Evolutionary conservation across 768 basidiomycete genomes (phyloP), one percentile per base, ranked within the genome.

Genomic region (Leccinellum luteum): DNA sequence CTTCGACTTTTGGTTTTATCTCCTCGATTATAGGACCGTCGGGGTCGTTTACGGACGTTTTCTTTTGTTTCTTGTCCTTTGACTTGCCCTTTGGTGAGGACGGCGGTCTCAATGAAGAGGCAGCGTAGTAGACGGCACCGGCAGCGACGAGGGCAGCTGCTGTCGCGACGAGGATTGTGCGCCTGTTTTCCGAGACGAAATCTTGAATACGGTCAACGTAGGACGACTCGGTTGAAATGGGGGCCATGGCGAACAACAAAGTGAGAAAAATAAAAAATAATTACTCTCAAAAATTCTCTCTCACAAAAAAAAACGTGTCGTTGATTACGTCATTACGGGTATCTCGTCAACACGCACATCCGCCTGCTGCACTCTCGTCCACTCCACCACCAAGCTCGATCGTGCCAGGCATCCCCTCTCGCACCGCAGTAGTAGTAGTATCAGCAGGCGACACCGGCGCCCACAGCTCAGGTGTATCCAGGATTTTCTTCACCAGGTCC

Each of bases 11-110:
- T 4, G 86, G 78, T 52, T 78, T 79, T 53, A 80, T 69, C 72
- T 94, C 92, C 78, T 95, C 92, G 49, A 96, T 73, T 43, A 96
- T 77, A 38, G 93, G 93, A 0, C 88, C 87, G 59, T 90, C 85
- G 6, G 72, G 59, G 60, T 84, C 83, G 67, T 83, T 85, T 13
- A 68, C 74, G 0, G 79, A 63, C 74, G 81, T 83, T 73, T 79
- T 83, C 76, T 87, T 88, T 14, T 44, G 47, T 48, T 64, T 71
- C 54, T 71, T 77, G 62, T 79, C 85, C 69, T 76, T 80, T 50
- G 69, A 75, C 67, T 81, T 84, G 56, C 69, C 71, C 41, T 74
- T 78, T 75, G 66, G 78, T 78, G n/a, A 66, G 68, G 62, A 43
- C 41, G 66, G 66, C 15, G 68, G 61, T 51, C 65, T 67, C 62